Evolutionary conservation across 345 rosid genomes (phyloP), one percentile per base, ranked within the genome.

Genomic region (Boechera retrofracta): DNA sequence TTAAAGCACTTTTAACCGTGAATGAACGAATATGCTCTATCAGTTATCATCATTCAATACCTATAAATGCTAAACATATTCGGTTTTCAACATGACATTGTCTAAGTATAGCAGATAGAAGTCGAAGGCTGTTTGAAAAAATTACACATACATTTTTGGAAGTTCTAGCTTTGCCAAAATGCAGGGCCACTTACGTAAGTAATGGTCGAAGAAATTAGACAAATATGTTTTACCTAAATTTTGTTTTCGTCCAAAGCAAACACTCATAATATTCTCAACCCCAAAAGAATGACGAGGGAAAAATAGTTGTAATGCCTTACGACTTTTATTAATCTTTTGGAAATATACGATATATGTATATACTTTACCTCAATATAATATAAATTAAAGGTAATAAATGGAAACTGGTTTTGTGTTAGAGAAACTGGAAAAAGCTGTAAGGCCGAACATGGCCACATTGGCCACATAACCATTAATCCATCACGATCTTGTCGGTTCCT

Each of bases 401-500:
- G 16, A 75, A 49, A 38, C 35, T 47, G 18, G 26, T 18, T 67
- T 52, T 45, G 65, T 58, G 45, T 16, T 55, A 39, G 15, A 32
- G 26, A 62, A 44, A 62, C 39, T 69, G 57, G 80, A 76, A 33
- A 76, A 76, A 56, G 70, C 64, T 76, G 75, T 62, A 76, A 44
- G 80, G 53, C 32, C 49, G 71, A 69, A 63, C 71, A 77, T 77
- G 75, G 75, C 75, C 74, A 68, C 69, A 68, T 67, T 77, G 75
- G 75, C 75, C 74, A 68, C 69, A 68, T 67, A 76, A 68, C 69
- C 48, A 67, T 67, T 36, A 53, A 28, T 8, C 52, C 26, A 41
- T 68, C 74, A 68, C 69, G 74, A 49, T 68, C 48, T 49, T 76
- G 69, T 76, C 69, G 74, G 69, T 76, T 69, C 54, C 2, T 49